These are phyloP conservation scores for Toxicodendron radicans DNA, from an alignment of 345 rosid genomes.

Conservation along the genomic window DNA sequence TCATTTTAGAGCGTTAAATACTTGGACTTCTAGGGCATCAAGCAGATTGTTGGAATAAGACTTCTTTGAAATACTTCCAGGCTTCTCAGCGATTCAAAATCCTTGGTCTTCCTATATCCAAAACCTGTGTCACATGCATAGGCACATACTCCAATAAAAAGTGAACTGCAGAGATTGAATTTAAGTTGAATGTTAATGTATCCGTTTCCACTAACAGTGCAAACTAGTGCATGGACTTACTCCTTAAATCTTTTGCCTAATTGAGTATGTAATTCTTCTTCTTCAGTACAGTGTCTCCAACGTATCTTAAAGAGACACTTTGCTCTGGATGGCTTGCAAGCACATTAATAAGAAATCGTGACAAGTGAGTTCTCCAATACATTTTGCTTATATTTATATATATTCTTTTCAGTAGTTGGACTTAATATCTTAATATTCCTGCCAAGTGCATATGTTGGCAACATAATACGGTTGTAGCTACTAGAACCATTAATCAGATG, in stretches of 20 bases:
- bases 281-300: slow-evolving; percentile 62
- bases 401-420: background rate
- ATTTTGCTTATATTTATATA: background rate
- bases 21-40: too few relatives aligned
- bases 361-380: slow-evolving; percentile 38
- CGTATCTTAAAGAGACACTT: slow-evolving; percentile 59
- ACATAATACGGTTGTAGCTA: background rate
- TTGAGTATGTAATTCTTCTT: slow-evolving; percentile 14
- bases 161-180: background rate
- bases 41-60: too few relatives aligned
- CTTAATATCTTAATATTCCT: background rate
- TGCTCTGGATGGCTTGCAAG: slow-evolving; percentile 59
- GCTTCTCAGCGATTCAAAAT: too few relatives aligned
- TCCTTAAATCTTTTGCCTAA: background rate
- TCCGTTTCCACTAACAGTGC: background rate
- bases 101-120: background rate
- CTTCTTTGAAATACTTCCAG: too few relatives aligned
- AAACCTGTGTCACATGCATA: background rate
- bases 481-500: background rate
- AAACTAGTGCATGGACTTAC: background rate
- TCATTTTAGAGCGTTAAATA: too few relatives aligned
- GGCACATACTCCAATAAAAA: background rate
- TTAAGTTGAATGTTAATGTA: background rate
- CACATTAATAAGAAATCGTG: slow-evolving; percentile 45
- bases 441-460: background rate